Evolutionary conservation across 164 flowering plant genomes (phyloP).

Genomic region (Litsea cubeba): DNA sequence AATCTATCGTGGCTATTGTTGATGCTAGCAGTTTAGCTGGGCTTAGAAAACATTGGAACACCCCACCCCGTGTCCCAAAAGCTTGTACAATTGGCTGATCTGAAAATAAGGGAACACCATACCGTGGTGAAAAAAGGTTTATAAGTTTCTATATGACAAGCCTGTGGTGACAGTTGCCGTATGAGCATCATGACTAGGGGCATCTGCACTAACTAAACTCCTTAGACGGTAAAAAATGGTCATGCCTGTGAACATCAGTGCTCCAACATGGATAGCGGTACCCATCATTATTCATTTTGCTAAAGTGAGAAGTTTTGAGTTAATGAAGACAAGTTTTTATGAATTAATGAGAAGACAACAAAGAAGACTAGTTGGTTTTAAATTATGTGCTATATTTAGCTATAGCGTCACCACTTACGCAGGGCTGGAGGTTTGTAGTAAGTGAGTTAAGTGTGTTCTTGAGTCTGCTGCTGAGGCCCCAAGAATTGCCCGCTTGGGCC

Average conservation of each 20-base stretch:
- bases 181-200: slow-evolving; percentile 83
- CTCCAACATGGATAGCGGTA: slow-evolving; percentile 50
- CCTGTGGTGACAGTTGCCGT: slow-evolving; percentile 20
- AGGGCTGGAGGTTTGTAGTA: no score
- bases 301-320: slow-evolving; percentile 72
- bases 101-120: slow-evolving; percentile 31
- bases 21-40: slow-evolving; percentile 71
- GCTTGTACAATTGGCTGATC: slow-evolving; percentile 42
- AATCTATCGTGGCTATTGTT: slow-evolving; percentile 81
- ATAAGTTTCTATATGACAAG: no score
- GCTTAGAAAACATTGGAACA: slow-evolving; percentile 85
- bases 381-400: slow-evolving; percentile 79
- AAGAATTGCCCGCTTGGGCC: no score
- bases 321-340: slow-evolving; percentile 82
- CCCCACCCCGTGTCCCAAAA: slow-evolving; percentile 55
- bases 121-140: no score
- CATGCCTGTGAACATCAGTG: slow-evolving; percentile 44
- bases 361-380: slow-evolving; percentile 41
- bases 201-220: slow-evolving; percentile 52
- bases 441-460: no score
- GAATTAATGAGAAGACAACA: slow-evolving; percentile 80
- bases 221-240: slow-evolving; percentile 53
- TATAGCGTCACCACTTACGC: slow-evolving; percentile 38
- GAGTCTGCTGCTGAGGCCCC: no score
- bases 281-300: slow-evolving; percentile 64